These are phyloP conservation scores for Emericellopsis cladophorae DNA, from an alignment of 2,329 filamentous ascomycete species.

Conservation along the genomic window DNA sequence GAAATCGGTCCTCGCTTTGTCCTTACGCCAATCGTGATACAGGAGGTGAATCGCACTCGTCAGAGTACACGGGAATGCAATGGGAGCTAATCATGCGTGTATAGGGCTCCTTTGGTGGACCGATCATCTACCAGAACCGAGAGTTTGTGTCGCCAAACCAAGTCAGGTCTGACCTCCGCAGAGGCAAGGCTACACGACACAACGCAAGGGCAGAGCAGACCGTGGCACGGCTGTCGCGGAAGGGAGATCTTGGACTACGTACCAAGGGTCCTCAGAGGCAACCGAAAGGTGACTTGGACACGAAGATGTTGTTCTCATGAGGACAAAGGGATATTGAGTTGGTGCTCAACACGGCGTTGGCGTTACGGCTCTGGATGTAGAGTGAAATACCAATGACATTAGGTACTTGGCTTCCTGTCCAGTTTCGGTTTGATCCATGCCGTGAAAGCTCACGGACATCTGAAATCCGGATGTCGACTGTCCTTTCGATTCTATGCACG, in stretches of 20 bases:
- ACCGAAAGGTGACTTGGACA: constrained; percentile 61
- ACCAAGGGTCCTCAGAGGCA: constrained; percentile 50
- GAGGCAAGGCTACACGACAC: constrained; percentile 66
- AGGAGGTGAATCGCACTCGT: constrained; percentile 27
- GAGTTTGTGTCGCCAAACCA: constrained; percentile 96
- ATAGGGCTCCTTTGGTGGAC: constrained; percentile 75
- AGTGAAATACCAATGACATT: too few relatives aligned
- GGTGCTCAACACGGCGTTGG: background rate
- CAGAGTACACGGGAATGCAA: too few relatives aligned
- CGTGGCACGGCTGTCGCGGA: constrained; percentile 61
- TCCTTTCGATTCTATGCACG: too few relatives aligned
- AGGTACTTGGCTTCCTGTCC: too few relatives aligned
- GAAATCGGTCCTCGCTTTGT: constrained; percentile 94
- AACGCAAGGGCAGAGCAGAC: constrained; percentile 63
- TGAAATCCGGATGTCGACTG: too few relatives aligned
- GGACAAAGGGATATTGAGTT: too few relatives aligned
- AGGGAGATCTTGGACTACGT: constrained; percentile 62
- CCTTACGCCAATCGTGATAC: constrained; percentile 85
- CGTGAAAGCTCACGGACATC: too few relatives aligned
- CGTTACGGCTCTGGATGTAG: background rate
- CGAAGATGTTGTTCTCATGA: constrained; percentile 39
- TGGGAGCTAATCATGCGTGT: constrained; percentile 20
- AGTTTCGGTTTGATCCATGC: too few relatives aligned
- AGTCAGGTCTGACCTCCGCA: constrained; percentile 68
- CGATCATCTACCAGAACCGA: constrained; percentile 96